Percentiles rank a stretch among this genome's conserved stretches.
These are phyloP conservation scores for Chlorella variabilis DNA, from an alignment of 163 green algal genomes.

Conservation along the genomic window DNA sequence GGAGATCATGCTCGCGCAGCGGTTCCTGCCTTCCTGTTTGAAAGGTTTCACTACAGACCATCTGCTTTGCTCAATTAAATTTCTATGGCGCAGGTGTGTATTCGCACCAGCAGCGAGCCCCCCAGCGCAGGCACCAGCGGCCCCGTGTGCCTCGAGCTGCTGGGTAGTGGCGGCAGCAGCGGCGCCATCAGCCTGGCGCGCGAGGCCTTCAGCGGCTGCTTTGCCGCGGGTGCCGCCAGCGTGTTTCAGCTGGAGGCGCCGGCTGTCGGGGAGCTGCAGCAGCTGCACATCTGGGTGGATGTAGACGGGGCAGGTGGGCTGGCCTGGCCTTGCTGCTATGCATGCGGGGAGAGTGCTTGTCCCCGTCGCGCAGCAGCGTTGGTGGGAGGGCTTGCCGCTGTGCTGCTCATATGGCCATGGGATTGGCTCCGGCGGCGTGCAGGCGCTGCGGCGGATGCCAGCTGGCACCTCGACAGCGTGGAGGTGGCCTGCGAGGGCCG, in stretches of 20 bases:
- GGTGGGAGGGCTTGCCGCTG: neutral
- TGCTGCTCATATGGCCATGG: neutral
- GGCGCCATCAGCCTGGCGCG: slow-evolving; percentile 8
- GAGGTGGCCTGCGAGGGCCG: slow-evolving; percentile 14
- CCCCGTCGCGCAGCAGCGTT: too few relatives aligned
- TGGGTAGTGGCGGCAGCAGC: neutral
- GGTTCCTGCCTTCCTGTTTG: too few relatives aligned
- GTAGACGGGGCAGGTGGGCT: neutral
- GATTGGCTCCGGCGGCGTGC: neutral
- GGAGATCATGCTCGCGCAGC: too few relatives aligned
- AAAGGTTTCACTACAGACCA: too few relatives aligned
- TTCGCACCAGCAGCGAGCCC: slow-evolving; percentile 24
- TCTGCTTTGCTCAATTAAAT: too few relatives aligned
- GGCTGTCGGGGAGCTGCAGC: slow-evolving; percentile 18
- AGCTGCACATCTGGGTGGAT: slow-evolving; percentile 35
- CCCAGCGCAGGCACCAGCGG: neutral
- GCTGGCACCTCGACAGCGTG: slow-evolving; percentile 21
- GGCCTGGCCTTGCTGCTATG: too few relatives aligned
- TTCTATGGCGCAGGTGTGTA: slow-evolving; percentile 15
- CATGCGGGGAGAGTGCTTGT: too few relatives aligned
- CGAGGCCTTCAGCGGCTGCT: neutral
- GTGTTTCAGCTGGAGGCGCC: slow-evolving; percentile 26
- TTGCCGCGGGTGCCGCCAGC: neutral
- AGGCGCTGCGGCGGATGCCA: neutral
- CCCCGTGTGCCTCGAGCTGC: slow-evolving; percentile 28